These are phyloP conservation scores for Ogataea degrootiae DNA, from an alignment of 805 yeast genomes.

Conservation along the genomic window DNA sequence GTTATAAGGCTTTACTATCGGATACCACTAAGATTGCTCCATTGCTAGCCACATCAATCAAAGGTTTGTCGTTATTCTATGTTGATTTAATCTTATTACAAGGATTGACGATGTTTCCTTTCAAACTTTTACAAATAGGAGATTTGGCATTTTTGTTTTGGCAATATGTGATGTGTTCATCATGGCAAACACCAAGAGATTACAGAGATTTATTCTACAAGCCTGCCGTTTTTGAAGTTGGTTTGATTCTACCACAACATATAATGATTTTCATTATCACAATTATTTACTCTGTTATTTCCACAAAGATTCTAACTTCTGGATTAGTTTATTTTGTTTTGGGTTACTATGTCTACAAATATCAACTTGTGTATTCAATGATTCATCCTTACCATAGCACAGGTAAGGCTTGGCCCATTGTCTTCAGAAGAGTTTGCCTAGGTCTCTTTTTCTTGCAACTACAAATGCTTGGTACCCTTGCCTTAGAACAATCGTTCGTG, in stretches of 20 bases:
- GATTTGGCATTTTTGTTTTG: slow-evolving; percentile 44
- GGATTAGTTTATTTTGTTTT: slow-evolving; percentile 52
- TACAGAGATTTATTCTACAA: slow-evolving; percentile 48
- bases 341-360: slow-evolving; percentile 58
- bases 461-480: slow-evolving; percentile 62
- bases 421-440: slow-evolving; percentile 49
- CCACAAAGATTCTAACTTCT: slow-evolving; percentile 54
- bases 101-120: slow-evolving; percentile 63
- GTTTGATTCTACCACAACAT: slow-evolving; percentile 59
- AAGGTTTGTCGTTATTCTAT: slow-evolving; percentile 48
- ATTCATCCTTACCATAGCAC: slow-evolving; percentile 65
- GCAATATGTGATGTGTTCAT: slow-evolving; percentile 32
- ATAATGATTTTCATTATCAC: slow-evolving; percentile 54
- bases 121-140: slow-evolving; percentile 50
- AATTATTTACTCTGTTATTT: slow-evolving; percentile 54
- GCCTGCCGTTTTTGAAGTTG: slow-evolving; percentile 58
- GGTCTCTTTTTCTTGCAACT: slow-evolving; percentile 54
- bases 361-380: slow-evolving; percentile 55
- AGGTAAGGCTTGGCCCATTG: slow-evolving; percentile 64
- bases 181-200: slow-evolving; percentile 46
- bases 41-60: slow-evolving; percentile 48
- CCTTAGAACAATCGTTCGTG: slow-evolving; percentile 52
- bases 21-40: slow-evolving; percentile 58
- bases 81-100: slow-evolving; percentile 63
- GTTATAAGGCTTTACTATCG: slow-evolving; percentile 50